A percentile compares a stretch with the other conserved stretches of the same genome.
These are phyloP conservation scores for Conticribra guillardii DNA, from an alignment of 108 stramenopile species.

Conservation along the genomic window DNA sequence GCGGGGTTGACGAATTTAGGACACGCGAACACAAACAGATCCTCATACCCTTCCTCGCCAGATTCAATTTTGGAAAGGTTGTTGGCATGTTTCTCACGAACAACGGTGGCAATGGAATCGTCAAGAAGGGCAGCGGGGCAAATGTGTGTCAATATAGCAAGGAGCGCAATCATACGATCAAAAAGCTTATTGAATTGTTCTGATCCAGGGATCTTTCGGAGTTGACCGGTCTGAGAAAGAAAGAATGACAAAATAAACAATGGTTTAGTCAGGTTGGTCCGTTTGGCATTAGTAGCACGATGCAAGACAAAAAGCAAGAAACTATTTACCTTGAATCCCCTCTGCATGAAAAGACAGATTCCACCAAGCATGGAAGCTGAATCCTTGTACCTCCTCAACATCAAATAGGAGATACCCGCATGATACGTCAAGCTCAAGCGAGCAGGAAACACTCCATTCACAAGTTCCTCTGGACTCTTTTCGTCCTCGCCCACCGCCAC, in stretches of 20 bases:
- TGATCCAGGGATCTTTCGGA: slow-evolving; percentile 71
- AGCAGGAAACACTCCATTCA: slow-evolving; percentile 82
- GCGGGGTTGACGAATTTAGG: slow-evolving; percentile 93
- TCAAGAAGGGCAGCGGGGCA: slow-evolving; percentile 74
- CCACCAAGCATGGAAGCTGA: slow-evolving; percentile 74
- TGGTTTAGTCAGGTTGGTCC: too few relatives aligned
- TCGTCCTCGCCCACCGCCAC: slow-evolving; percentile 50
- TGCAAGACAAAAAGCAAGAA: neutral
- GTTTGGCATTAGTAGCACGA: neutral
- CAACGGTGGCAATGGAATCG: slow-evolving; percentile 67
- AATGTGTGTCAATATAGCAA: slow-evolving; percentile 81
- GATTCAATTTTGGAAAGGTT: slow-evolving; percentile 82
- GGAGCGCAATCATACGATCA: slow-evolving; percentile 90
- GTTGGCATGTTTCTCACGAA: slow-evolving; percentile 90
- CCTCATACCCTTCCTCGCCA: slow-evolving; percentile 84
- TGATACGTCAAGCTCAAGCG: slow-evolving; percentile 93
- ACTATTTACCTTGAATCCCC: slow-evolving; percentile 74
- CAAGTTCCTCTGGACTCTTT: slow-evolving; percentile 66
- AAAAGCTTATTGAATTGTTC: slow-evolving; percentile 84
- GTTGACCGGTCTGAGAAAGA: slow-evolving; percentile 63
- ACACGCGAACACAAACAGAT: slow-evolving; percentile 84
- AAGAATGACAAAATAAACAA: neutral
- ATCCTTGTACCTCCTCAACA: slow-evolving; percentile 96
- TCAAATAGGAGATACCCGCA: slow-evolving; percentile 91
- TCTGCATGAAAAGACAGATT: slow-evolving; percentile 78